Conservation (phyloP, 352 stramenopile genomes). For the Phytophthora sansomeana region DNA sequence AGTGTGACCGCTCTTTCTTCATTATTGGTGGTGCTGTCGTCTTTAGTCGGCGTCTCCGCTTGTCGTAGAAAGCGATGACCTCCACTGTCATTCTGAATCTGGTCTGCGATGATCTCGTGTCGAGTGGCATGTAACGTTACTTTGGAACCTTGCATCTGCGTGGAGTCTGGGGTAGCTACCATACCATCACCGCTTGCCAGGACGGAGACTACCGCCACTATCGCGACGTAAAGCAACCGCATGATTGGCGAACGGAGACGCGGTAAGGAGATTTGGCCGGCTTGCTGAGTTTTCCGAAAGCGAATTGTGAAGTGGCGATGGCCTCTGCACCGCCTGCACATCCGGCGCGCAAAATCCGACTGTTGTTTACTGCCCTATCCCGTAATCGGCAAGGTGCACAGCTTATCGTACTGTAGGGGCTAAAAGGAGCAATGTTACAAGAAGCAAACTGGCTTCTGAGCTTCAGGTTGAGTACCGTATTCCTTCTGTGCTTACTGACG, state of each 20-base stretch:
- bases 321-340: not conserved
- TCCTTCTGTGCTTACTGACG: no score
- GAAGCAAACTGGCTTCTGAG: no score
- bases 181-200: not conserved
- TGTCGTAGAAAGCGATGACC: no score
- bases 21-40: not conserved
- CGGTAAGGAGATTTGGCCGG: not conserved
- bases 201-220: not conserved
- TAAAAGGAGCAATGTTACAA: no score
- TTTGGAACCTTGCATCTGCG: no score
- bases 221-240: not conserved
- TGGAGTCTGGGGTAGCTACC: not conserved
- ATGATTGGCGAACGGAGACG: not conserved
- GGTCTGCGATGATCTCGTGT: not conserved
- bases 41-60: not conserved
- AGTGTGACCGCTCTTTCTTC: conserved; percentile 15
- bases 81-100: not conserved
- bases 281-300: not conserved
- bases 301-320: not conserved
- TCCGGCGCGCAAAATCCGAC: no score
- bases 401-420: no score
- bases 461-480: no score
- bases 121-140: not conserved
- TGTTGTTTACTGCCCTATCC: no score
- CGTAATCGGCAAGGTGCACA: no score